Conservation (phyloP, 805 yeast genomes). For the Suhomyces kilbournensis region DNA sequence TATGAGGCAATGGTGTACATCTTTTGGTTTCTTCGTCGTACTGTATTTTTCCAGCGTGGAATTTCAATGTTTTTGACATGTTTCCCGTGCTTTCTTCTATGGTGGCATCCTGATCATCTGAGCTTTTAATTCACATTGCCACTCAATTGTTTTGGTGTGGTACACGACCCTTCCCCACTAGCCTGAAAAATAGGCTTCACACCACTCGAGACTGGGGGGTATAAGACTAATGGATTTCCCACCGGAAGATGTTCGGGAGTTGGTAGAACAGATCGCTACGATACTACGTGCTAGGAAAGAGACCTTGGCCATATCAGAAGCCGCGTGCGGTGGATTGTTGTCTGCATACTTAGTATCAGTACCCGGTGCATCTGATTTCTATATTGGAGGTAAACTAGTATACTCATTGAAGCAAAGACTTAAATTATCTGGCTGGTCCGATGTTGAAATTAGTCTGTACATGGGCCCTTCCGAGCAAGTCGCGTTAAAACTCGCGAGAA, state of each 20-base stretch:
- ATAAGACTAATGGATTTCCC: constrained; percentile 46
- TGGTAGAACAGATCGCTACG: constrained; percentile 57
- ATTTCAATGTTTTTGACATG: constrained; percentile 37
- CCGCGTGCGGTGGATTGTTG: constrained; percentile 85
- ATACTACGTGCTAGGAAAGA: constrained; percentile 51
- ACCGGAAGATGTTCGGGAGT: constrained; percentile 48
- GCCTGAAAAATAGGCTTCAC: not conserved
- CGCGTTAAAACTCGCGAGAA: constrained; percentile 73
- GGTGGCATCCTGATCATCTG: not conserved
- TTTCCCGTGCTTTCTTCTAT: not conserved
- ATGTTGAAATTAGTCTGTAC: constrained; percentile 63
- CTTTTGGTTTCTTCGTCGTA: constrained; percentile 58
- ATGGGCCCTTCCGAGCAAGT: constrained; percentile 82
- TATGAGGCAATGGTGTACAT: constrained; percentile 69
- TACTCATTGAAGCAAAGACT: constrained; percentile 74
- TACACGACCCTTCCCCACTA: constrained; percentile 3
- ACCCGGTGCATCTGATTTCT: constrained; percentile 82
- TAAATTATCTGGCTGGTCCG: constrained; percentile 75
- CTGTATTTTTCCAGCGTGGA: constrained; percentile 77
- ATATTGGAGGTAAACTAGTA: constrained; percentile 79
- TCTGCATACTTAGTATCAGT: constrained; percentile 78
- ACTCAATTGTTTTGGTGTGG: not conserved
- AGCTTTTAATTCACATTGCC: not conserved
- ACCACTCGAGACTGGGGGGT: not conserved
- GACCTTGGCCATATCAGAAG: constrained; percentile 79